Percentiles rank a stretch among this genome's conserved stretches.
Evolutionary conservation across 1,139 yeast genomes (phyloP).

Genomic region (Meyerozyma sp.): DNA sequence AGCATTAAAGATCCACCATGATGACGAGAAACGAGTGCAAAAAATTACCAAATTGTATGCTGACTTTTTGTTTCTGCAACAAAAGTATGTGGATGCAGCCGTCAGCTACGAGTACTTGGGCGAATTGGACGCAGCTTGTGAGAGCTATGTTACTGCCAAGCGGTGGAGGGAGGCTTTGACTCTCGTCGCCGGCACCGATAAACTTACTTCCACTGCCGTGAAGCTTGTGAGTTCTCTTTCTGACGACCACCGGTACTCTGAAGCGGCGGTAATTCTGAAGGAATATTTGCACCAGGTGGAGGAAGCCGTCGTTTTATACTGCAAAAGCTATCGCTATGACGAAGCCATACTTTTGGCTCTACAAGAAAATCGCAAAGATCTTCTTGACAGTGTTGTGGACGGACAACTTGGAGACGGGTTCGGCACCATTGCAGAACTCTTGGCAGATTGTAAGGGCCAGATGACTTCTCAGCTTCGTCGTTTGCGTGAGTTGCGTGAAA

Average conservation of each 20-base stretch:
- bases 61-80: constrained; percentile 45
- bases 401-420: constrained; percentile 81
- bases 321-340: constrained; percentile 72
- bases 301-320: constrained; percentile 61
- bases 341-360: constrained; percentile 68
- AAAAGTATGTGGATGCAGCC: constrained; percentile 69
- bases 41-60: constrained; percentile 61
- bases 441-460: constrained; percentile 90
- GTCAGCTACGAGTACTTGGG: constrained; percentile 68
- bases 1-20: constrained; percentile 57
- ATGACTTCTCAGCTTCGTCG: constrained; percentile 76
- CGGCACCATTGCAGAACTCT: constrained; percentile 77
- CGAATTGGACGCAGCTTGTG: constrained; percentile 55
- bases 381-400: constrained; percentile 59
- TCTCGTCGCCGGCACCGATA: constrained; percentile 39
- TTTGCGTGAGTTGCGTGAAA: constrained; percentile 75
- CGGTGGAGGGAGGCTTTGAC: constrained; percentile 85
- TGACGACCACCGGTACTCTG: constrained; percentile 69
- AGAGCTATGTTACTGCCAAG: constrained; percentile 61
- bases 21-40: constrained; percentile 52
- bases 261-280: constrained; percentile 77
- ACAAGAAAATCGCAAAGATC: constrained; percentile 34
- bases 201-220: constrained; percentile 43
- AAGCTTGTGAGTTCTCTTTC: constrained; percentile 54
- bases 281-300: constrained; percentile 56